Percentiles rank a stretch among this genome's conserved stretches.
Evolutionary conservation across 306 rosid species (phyloP).

Genomic region (Casuarina cunninghamiana): DNA sequence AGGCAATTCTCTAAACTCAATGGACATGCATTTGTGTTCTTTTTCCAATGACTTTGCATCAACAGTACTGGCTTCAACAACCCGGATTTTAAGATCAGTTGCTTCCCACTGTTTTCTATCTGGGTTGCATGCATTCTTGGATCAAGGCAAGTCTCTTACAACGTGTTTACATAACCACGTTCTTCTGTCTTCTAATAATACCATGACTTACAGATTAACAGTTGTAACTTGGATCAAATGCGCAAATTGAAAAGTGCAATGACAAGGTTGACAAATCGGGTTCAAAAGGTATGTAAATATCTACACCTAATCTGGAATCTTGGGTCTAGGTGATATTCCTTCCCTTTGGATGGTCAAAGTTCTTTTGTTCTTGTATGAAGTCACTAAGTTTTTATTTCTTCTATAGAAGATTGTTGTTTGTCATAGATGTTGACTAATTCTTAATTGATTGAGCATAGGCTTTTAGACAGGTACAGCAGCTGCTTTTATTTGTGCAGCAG

Average conservation of each 20-base stretch:
- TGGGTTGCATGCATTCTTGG: too few relatives aligned
- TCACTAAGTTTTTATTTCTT: not conserved
- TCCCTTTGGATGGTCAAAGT: not conserved
- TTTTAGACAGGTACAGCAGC: not conserved
- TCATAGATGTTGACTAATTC: not conserved
- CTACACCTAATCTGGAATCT: not conserved
- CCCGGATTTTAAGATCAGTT: not conserved
- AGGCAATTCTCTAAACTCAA: not conserved
- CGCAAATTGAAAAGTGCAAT: slow-evolving; percentile 75
- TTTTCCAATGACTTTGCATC: not conserved
- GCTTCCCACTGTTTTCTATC: not conserved
- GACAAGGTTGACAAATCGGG: slow-evolving; percentile 81
- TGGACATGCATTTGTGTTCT: not conserved
- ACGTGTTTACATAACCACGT: not conserved
- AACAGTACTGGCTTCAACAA: not conserved
- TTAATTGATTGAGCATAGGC: not conserved
- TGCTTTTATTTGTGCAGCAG: not conserved
- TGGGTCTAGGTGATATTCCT: not conserved
- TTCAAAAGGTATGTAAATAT: slow-evolving; percentile 64
- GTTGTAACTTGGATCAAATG: slow-evolving; percentile 77
- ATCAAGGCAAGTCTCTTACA: not conserved
- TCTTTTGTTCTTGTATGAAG: not conserved
- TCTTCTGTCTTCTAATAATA: slow-evolving; percentile 4
- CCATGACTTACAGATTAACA: slow-evolving; percentile 56
- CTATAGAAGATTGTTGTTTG: not conserved